phyloP scores from a whole-genome alignment of 1,284 basidiomycete species.

The Ceratobasidium sp. region DNA sequence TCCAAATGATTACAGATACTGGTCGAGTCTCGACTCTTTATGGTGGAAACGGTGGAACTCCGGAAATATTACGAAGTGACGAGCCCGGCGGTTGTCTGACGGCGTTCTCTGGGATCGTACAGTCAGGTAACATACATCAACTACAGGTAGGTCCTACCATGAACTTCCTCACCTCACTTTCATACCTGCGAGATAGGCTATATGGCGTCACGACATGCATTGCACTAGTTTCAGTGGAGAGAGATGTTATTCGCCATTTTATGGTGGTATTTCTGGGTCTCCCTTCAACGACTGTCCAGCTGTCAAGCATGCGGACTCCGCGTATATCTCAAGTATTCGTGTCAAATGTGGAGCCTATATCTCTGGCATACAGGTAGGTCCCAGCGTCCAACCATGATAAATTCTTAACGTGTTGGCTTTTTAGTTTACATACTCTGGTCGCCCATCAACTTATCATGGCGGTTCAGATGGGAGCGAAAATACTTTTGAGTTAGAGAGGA shows the following conservation, averaged over 20 bases:
- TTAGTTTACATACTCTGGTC: constrained; percentile 6
- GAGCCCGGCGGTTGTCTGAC: constrained; percentile 7
- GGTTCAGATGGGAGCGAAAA: not conserved
- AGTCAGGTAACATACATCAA: not conserved
- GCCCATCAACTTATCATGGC: not conserved
- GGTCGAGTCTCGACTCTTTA: constrained; percentile 3
- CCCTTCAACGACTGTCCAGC: constrained; percentile 25
- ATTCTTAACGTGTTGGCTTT: not conserved
- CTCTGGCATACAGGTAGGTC: constrained; percentile 7
- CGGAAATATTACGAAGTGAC: not conserved
- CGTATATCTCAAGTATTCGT: not conserved
- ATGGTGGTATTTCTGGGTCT: constrained; percentile 4
- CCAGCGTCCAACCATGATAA: not conserved
- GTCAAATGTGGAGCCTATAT: constrained; percentile 8
- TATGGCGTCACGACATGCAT: constrained; percentile 20
- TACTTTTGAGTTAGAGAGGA: constrained; percentile 1
- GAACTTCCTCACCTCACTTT: not conserved
- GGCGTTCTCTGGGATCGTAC: not conserved
- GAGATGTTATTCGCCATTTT: not conserved
- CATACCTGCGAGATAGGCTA: not conserved
- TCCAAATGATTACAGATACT: constrained; percentile 8
- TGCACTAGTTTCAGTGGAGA: not conserved
- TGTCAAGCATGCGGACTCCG: not conserved
- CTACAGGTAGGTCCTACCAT: not conserved
- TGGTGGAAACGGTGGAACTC: constrained; percentile 5